Percentiles rank a stretch among this genome's conserved stretches.
phyloP scores from a whole-genome alignment of 2,329 filamentous ascomycete genomes.

The Colletotrichum orbiculare region DNA sequence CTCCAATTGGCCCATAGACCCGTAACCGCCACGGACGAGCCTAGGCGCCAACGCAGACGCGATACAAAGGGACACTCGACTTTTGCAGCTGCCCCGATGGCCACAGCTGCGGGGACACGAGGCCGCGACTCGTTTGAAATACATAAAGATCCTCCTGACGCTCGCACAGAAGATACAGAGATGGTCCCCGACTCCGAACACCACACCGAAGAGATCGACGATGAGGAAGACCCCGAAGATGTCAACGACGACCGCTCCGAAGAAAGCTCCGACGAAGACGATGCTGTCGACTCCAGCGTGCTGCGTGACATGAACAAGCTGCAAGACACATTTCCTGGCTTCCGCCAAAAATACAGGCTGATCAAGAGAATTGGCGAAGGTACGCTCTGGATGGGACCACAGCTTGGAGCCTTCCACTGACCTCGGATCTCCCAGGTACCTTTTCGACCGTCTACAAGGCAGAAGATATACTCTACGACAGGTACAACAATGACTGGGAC shows the following conservation, averaged over 20 bases:
- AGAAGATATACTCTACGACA: slow-evolving; percentile 87
- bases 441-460: slow-evolving; percentile 99
- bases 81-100: slow-evolving; percentile 16
- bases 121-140: slow-evolving; percentile 57
- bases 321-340: slow-evolving; percentile 83
- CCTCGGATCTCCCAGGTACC: slow-evolving; percentile 71
- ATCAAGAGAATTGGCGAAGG: slow-evolving; percentile 98
- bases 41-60: background rate
- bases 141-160: slow-evolving; percentile 58
- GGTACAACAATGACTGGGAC: slow-evolving; percentile 90
- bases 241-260: slow-evolving; percentile 56
- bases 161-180: slow-evolving; percentile 59
- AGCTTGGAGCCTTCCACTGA: background rate
- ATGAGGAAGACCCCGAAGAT: slow-evolving; percentile 48
- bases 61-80: background rate
- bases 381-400: slow-evolving; percentile 47
- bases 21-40: slow-evolving; percentile 26
- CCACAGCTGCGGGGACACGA: slow-evolving; percentile 38
- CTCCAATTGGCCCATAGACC: slow-evolving; percentile 32
- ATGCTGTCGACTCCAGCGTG: slow-evolving; percentile 73
- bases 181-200: slow-evolving; percentile 59
- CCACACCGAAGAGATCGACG: slow-evolving; percentile 51
- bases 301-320: slow-evolving; percentile 89
- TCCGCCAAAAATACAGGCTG: slow-evolving; percentile 84
- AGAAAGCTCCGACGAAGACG: slow-evolving; percentile 68